A percentile compares a stretch with the other conserved stretches of the same genome.
Conservation (phyloP, 129 eudicot species). For the Mikania micrantha region DNA sequence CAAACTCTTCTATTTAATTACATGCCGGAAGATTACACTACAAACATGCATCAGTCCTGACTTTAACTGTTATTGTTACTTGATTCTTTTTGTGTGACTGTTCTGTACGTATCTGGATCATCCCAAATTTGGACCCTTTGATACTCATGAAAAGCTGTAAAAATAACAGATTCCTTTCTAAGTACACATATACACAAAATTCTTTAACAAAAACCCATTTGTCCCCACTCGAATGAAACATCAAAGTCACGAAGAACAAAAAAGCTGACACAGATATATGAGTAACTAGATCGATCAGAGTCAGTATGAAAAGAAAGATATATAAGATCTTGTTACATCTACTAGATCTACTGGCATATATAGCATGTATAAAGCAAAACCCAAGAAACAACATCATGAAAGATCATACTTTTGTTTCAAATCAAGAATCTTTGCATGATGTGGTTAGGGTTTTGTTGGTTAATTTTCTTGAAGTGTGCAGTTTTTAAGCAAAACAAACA, state of each 20-base stretch:
- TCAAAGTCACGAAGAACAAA: background rate
- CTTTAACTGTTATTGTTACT: background rate
- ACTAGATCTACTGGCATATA: conserved; percentile 14
- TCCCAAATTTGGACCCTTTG: conserved; percentile 2
- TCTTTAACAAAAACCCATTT: conserved; percentile 11
- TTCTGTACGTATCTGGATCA: conserved; percentile 13
- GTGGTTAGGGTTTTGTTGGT: conserved; percentile 13
- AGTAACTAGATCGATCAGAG: too few species aligned
- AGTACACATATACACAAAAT: background rate
- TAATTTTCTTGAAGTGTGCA: background rate
- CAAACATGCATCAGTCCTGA: conserved; percentile 20
- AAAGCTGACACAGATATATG: background rate
- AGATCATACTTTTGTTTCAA: conserved; percentile 6
- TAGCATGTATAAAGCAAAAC: conserved; percentile 7
- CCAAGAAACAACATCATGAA: conserved; percentile 18
- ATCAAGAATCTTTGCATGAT: conserved; percentile 13
- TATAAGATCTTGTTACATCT: background rate
- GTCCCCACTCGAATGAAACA: conserved; percentile 12
- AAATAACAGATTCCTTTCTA: conserved; percentile 11
- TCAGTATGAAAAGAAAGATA: conserved; percentile 20
- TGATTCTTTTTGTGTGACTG: background rate
- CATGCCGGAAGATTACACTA: conserved; percentile 20
- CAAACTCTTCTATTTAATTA: background rate
- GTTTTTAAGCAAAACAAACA: conserved; percentile 10
- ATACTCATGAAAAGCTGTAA: conserved; percentile 25